Conservation (phyloP, 148 eudicot genomes). For the Chenopodium formosanum region DNA sequence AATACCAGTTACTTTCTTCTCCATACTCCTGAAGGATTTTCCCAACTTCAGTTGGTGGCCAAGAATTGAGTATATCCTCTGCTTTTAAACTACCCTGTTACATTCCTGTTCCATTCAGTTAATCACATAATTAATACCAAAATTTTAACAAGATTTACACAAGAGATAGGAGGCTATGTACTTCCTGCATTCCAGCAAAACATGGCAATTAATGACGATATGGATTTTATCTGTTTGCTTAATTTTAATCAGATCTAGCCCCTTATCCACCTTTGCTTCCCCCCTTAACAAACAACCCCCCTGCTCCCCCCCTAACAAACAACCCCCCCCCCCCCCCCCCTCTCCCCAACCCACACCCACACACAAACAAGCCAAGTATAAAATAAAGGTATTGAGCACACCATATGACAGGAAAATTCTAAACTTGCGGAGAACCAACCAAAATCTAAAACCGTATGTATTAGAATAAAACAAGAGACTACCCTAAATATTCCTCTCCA, state of each 20-base stretch:
- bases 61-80: slow-evolving; percentile 84
- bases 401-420: no score
- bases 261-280: background rate
- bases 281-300: background rate
- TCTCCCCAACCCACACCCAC: no score
- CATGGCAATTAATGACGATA: background rate
- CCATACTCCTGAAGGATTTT: slow-evolving; percentile 84
- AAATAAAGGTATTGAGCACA: no score
- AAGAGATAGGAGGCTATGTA: background rate
- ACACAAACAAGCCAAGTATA: no score
- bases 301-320: no score
- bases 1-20: slow-evolving; percentile 93
- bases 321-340: background rate
- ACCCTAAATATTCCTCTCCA: background rate
- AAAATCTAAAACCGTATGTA: background rate
- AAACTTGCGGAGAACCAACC: background rate
- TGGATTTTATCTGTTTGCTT: background rate
- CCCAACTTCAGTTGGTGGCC: slow-evolving; percentile 82
- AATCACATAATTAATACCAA: slow-evolving; percentile 30
- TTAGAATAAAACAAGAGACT: background rate
- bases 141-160: background rate
- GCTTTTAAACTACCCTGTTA: slow-evolving; percentile 87
- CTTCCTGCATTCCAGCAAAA: background rate
- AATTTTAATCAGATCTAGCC: background rate
- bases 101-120: slow-evolving; percentile 78